Evolutionary conservation across 1,139 yeast species (phyloP).

Genomic region (Blastobotrys proliferans): DNA sequence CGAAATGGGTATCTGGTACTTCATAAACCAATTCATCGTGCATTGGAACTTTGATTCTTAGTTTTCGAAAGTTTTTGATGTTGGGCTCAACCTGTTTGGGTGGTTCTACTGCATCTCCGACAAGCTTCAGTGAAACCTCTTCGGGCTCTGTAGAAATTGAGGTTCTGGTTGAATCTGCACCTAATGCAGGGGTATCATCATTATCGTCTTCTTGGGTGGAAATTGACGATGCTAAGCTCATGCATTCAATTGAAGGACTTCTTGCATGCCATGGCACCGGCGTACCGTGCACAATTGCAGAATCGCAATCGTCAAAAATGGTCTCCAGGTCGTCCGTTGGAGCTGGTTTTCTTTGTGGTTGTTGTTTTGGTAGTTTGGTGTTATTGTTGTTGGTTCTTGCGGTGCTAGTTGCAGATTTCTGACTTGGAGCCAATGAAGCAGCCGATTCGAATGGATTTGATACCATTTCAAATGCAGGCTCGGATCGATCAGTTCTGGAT

Average conservation of each 20-base stretch:
- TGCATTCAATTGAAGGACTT: no score
- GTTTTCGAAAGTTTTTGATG: neutral
- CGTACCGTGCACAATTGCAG: neutral
- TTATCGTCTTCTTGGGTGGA: neutral
- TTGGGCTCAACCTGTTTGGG: neutral
- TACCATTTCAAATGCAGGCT: neutral
- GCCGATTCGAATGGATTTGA: slow-evolving; percentile 2
- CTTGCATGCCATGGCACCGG: slow-evolving; percentile 2
- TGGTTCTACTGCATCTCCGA: neutral
- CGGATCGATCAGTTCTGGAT: neutral
- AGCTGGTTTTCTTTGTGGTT: neutral
- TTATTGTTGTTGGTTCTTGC: no score
- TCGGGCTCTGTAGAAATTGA: neutral
- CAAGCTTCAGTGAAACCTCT: no score
- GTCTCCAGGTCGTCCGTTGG: neutral
- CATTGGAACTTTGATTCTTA: slow-evolving; percentile 6
- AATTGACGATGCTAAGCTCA: no score
- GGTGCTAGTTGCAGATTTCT: no score
- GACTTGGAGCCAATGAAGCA: neutral
- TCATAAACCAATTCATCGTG: slow-evolving; percentile 9
- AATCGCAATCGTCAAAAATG: slow-evolving; percentile 3
- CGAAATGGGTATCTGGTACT: neutral
- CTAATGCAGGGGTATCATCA: neutral
- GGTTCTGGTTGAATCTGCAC: neutral
- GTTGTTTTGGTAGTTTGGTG: no score